Base-by-base conservation (phyloP, 1,139 yeast species). In the Pichia sp. region DNA sequence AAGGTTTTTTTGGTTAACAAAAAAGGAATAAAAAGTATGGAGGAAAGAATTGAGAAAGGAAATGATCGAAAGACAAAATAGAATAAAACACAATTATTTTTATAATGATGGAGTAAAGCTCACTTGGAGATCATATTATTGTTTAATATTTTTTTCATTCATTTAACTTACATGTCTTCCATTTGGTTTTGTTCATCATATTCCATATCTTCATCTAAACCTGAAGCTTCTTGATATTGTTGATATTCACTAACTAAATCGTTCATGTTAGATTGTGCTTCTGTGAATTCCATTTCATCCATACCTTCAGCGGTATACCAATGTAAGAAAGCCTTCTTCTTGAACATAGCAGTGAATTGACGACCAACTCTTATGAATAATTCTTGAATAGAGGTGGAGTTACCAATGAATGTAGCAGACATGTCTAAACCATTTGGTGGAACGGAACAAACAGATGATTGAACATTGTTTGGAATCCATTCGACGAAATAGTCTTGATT, bases 401-500 rank as follows among this genome's bases (percentile, higher is more conserved):
- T 89, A 65, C 95, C 96, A 59, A 89, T 83, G 63, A 89, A 87
- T 17, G 96, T 89, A 44, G 96, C 96, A 51, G 95, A 75, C 89
- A 87, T 86, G 63, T 85, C 91, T 62, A 84, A 75, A 60, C 77
- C 94, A 69, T 78, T 81, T 61, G 96, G 96, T 39, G 96, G 87
- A 55, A 88, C 93, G 18, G 93, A 83, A 71, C 96, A 88, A 51
- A 89, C 89, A 49, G 96, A 93, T 35, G 96, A 86, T 73, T 90
- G 96, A 55, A 90, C 96, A 67, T 90, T 90, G 70, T 89, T 89
- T 65, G 97, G 96, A 71, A 90, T 90, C 96, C 96, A 90, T 69
- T 90, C 96, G 50, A 90, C 97, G 63, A 88, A 88, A 67, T 84
- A 81, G 49, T 83, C 79, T 20, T 90, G 76, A 69, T 88, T 85